Base-by-base conservation (phyloP, 1,139 yeast genomes). In the Chernovozyma aurita region DNA sequence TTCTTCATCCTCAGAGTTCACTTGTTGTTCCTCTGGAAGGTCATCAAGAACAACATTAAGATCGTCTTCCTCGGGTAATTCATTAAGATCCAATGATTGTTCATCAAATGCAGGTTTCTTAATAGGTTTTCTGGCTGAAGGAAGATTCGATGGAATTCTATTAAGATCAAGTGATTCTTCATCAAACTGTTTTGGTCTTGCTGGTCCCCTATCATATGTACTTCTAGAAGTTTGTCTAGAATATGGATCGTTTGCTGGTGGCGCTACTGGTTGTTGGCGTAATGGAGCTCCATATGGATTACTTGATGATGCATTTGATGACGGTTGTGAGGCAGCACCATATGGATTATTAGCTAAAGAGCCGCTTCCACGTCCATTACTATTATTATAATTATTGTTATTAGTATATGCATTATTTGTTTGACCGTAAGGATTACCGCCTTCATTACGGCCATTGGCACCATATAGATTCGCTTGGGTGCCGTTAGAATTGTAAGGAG, bases 1-100 rank as follows among this genome's bases (percentile, higher is more conserved):
- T 45, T 88, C 97, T 55, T 86, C 95, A 43, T 88, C 95, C 46
- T 80, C 86, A 4, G 71, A 63, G 44, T 69, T 66, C 15, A 69
- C 61, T 44, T 67, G 60, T 43, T 79, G 78, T 41, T 73, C 72
- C 35, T 63, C 63, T 9, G 65, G 69, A 41, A 59, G 55, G 33
- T 55, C 63, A 30, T 59, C 67, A 14, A 52, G 71, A 68, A 51
- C 73, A 62, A 52, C 70, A 61, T 55, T 70, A 59, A 57, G 70
- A 64, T 65, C 75, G 33, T 50, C 64, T 42, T 73, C 76, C 42
- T 65, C 68, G 2, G 62, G 63, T 16, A 54, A 43, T 4, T 55
- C 69, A 44, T 68, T 66, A 35, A 69, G 56, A 40, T 69, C 73
- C 13, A 65, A 42, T 1, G 53, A 45, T 14, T 46, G 51, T 15